Percentiles rank a stretch among this genome's conserved stretches.
These are phyloP conservation scores for Olyra latifolia DNA, from an alignment of 176 grass and related monocot genomes.

Conservation along the genomic window DNA sequence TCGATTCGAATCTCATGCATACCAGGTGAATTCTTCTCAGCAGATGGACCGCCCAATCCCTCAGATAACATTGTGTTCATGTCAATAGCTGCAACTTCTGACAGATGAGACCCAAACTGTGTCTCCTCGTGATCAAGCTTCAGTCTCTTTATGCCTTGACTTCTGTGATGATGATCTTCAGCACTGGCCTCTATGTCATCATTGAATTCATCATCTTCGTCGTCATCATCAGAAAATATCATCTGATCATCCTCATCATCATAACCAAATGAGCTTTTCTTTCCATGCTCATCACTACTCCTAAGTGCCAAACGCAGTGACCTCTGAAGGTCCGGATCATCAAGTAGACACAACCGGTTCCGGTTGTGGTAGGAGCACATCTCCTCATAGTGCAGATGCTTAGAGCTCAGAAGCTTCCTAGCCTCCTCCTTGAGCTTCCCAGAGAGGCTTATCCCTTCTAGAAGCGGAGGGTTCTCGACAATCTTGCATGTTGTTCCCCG, in stretches of 20 bases:
- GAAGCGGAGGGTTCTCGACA: constrained; percentile 59
- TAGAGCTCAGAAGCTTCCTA: constrained; percentile 60
- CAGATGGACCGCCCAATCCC: constrained; percentile 15
- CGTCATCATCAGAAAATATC: constrained; percentile 39
- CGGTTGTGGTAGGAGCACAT: constrained; percentile 87
- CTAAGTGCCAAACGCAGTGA: constrained; percentile 47
- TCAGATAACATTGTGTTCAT: constrained; percentile 39
- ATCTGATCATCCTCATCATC: constrained; percentile 45
- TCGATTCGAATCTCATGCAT: constrained; percentile 38
- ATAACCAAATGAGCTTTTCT: constrained; percentile 37
- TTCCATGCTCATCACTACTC: constrained; percentile 41
- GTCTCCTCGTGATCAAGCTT: constrained; percentile 34
- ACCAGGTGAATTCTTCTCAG: constrained; percentile 26
- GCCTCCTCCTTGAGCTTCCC: constrained; percentile 67
- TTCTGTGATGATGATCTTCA: constrained; percentile 18
- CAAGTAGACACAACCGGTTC: constrained; percentile 55
- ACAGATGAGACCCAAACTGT: constrained; percentile 38
- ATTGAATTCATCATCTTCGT: constrained; percentile 45
- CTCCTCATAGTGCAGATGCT: constrained; percentile 81
- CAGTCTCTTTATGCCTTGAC: constrained; percentile 25
- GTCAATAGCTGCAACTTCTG: constrained; percentile 40
- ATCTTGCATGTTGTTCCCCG: constrained; percentile 59
- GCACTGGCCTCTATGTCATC: constrained; percentile 33
- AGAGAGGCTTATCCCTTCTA: constrained; percentile 45
- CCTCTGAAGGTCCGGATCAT: constrained; percentile 54